Percentiles rank a stretch among this genome's conserved stretches.
Conservation (phyloP, 2,329 filamentous ascomycete genomes). For the Penicillium sp. region DNA sequence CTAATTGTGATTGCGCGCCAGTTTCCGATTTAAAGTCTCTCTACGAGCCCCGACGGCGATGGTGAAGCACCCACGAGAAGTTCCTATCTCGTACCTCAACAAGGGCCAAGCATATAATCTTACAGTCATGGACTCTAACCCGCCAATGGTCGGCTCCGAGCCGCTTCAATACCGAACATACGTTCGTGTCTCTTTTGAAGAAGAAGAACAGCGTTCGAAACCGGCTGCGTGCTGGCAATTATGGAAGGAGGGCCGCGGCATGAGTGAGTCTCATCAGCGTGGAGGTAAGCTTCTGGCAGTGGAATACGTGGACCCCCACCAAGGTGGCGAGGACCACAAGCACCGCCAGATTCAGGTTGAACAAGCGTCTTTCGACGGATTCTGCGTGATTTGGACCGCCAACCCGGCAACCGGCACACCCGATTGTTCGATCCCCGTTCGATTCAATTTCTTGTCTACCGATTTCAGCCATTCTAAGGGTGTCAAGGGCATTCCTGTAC, state of each 20-base stretch:
- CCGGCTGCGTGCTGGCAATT: conserved; percentile 84
- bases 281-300: conserved; percentile 92
- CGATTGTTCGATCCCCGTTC: conserved; percentile 85
- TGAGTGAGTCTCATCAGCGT: conserved; percentile 90
- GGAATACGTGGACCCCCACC: conserved; percentile 77
- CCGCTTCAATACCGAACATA: conserved; percentile 82
- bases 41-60: conserved; percentile 95
- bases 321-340: conserved; percentile 60
- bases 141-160: conserved; percentile 60
- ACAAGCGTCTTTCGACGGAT: conserved; percentile 85
- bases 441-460: conserved; percentile 97
- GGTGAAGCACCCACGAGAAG: conserved; percentile 82
- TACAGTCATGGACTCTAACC: conserved; percentile 76
- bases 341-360: conserved; percentile 70
- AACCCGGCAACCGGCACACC: conserved; percentile 64
- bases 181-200: conserved; percentile 94
- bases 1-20: conserved; percentile 36
- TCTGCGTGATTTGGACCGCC: conserved; percentile 86
- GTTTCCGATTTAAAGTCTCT: conserved; percentile 86
- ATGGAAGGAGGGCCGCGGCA: conserved; percentile 96
- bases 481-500: conserved; percentile 94
- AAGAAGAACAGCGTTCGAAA: conserved; percentile 86
- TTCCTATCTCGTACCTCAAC: conserved; percentile 96
- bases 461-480: conserved; percentile 99
- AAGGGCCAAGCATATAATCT: conserved; percentile 94